phyloP scores from a whole-genome alignment of 2,329 filamentous ascomycete species.

The Exophiala aquamarina region DNA sequence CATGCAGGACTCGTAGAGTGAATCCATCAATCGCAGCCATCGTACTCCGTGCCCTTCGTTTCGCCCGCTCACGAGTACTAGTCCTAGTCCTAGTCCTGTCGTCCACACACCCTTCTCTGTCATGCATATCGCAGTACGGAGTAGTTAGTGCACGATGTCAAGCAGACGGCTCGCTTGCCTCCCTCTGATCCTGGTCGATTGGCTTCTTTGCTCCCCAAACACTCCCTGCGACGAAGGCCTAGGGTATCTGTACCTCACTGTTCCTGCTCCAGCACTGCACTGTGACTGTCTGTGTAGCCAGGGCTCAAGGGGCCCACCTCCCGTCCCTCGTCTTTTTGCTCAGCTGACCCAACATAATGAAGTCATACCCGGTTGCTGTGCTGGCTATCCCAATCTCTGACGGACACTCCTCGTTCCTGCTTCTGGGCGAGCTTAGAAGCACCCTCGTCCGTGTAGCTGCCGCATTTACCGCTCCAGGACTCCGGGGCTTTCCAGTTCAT shows the following conservation, averaged over 20 bases:
- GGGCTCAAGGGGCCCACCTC: too few species aligned
- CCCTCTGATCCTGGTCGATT: conserved; percentile 6
- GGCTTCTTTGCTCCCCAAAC: conserved; percentile 7
- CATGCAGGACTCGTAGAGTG: too few species aligned
- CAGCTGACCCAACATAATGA: conserved; percentile 23
- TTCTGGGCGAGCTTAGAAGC: conserved; percentile 7
- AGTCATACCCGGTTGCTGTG: background rate
- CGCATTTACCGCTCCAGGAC: conserved; percentile 3
- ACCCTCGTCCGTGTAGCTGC: conserved; percentile 3
- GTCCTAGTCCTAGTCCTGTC: too few species aligned
- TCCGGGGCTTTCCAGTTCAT: conserved; percentile 3
- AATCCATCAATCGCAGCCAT: too few species aligned
- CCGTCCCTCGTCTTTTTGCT: conserved; percentile 14
- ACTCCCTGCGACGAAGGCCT: conserved; percentile 8
- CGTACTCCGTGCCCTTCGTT: too few species aligned
- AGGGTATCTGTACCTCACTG: conserved; percentile 1
- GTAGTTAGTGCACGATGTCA: conserved; percentile 21
- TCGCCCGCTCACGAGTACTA: too few species aligned
- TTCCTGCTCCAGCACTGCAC: conserved; percentile 18
- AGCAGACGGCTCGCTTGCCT: conserved; percentile 22
- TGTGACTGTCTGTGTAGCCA: too few species aligned
- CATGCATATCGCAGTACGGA: conserved; percentile 17
- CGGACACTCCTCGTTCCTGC: conserved; percentile 4
- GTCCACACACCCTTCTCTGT: conserved; percentile 8
- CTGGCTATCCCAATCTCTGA: conserved; percentile 2